Base-by-base conservation (phyloP, 2,329 filamentous ascomycete species). In the Hypoxylon sp. region DNA sequence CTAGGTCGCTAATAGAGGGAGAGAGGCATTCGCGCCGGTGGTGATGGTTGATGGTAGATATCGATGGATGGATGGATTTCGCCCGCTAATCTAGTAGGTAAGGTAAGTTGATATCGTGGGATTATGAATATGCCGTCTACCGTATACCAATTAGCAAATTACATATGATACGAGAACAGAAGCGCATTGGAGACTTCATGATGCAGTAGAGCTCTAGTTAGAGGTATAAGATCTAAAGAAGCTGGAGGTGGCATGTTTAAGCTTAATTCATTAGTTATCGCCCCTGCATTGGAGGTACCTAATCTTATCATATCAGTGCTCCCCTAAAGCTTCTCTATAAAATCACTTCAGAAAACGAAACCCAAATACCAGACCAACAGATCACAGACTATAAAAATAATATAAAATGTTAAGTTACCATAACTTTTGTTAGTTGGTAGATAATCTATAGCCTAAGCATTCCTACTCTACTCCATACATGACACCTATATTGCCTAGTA, bases 281-380 rank as follows among this genome's bases (percentile, higher is more conserved):
- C 13, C 39, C 29, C 26, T 50, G 44, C 31, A 44, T 31, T 31
- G 8, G n/a, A n/a, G 29, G 29, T 31, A 31, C 29, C 29, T 52
- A 48, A 63, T 63, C 60, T 58, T 63, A 63, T 63, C 60, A 37
- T 24, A 10, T 19, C 29, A 13, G 14, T 53, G 26, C 58, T 53
- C 17, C 3, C 39, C 14, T 22, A 9, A 22, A 22, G 14, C 8
- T 9, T 44, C 17, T 5, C n/a, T 42, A 42, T 9, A 17, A 39
- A 14, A 37, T 13, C 13, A 42, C 5, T 42, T 17, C 1, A 19
- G 3, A 8, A 19, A 42, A 42, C n/a, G n/a, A 42, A 42, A 8
- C n/a, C 37, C 5, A 19, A n/a, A 17, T 9, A 19, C 6, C 11
- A 8, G 14, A 42, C 6, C n/a, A 3, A 42, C 14, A 17, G 6